A percentile compares a stretch with the other conserved stretches of the same genome.
Evolutionary conservation across 352 stramenopile genomes (phyloP).

Genomic region (Elongisporangium anandrum): DNA sequence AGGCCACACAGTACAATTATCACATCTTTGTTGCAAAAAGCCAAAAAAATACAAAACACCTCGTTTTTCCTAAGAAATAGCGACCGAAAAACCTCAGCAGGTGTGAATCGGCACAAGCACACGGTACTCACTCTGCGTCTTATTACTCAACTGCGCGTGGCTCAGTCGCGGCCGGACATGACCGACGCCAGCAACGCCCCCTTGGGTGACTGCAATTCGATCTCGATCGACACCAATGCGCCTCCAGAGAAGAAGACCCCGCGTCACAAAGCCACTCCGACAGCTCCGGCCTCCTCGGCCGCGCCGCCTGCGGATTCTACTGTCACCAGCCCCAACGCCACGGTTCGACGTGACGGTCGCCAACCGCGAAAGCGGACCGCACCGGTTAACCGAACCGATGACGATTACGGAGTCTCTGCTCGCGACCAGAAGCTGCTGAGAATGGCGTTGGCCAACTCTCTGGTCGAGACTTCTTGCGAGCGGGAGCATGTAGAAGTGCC

Average conservation of each 20-base stretch:
- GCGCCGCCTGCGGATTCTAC: not conserved
- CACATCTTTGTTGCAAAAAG: not conserved
- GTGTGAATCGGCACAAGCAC: not conserved
- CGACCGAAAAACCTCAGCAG: not conserved
- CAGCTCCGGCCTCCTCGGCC: not conserved
- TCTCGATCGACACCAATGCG: not conserved
- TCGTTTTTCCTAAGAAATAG: not conserved
- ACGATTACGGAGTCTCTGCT: constrained; percentile 6
- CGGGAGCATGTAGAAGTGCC: constrained; percentile 28
- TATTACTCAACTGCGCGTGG: not conserved
- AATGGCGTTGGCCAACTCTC: constrained; percentile 45
- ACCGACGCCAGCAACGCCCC: not conserved
- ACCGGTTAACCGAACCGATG: constrained; percentile 15
- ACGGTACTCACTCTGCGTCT: not conserved
- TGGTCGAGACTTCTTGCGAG: constrained; percentile 31
- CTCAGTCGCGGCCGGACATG: not conserved
- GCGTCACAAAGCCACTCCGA: not conserved
- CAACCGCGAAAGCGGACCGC: constrained; percentile 32
- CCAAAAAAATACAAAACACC: not conserved
- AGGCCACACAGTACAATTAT: not conserved
- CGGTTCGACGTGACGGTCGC: constrained; percentile 16
- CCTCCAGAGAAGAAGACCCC: not conserved
- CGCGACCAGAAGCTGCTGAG: constrained; percentile 60
- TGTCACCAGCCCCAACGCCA: not conserved
- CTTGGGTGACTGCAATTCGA: not conserved